A percentile compares a stretch with the other conserved stretches of the same genome.
Conservation (phyloP, 2,329 filamentous ascomycete genomes). For the Pseudogymnoascus destructans region DNA sequence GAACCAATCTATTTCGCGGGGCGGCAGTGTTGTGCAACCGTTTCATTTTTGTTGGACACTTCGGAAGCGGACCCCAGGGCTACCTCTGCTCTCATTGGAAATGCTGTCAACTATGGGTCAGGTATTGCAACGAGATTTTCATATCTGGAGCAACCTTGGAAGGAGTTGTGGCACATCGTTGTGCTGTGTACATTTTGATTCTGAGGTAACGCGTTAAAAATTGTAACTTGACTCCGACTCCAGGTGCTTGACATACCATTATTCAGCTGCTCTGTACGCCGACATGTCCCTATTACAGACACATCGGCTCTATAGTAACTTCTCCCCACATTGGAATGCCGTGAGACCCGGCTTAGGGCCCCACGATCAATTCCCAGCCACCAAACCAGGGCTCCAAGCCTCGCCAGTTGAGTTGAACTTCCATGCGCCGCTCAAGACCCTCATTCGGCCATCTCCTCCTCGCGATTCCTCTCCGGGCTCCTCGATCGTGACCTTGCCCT, state of each 20-base stretch:
- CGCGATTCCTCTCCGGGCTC: conserved; percentile 22
- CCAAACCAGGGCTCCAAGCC: not conserved
- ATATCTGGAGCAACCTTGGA: not conserved
- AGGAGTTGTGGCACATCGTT: not conserved
- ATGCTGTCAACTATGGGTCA: not conserved
- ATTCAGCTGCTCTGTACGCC: conserved; percentile 13
- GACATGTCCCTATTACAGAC: conserved; percentile 17
- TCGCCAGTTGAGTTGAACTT: not conserved
- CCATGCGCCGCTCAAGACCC: not conserved
- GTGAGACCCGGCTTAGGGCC: not conserved
- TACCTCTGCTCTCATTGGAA: not conserved
- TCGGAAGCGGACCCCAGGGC: not conserved
- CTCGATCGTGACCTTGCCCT: conserved; percentile 25
- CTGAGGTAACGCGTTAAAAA: conserved; percentile 1
- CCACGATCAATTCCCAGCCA: not conserved
- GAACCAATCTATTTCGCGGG: conserved; percentile 5
- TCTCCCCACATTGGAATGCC: not conserved
- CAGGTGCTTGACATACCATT: not conserved
- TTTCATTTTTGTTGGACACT: not conserved
- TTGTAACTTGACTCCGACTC: not conserved
- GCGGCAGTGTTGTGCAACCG: not conserved
- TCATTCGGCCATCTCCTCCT: conserved; percentile 1
- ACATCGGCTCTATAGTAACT: conserved; percentile 17
- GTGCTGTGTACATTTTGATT: conserved; percentile 7
- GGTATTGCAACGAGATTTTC: conserved; percentile 2